Evolutionary conservation across 148 eudicot genomes (phyloP).

Genomic region (Heliamphora exappendiculata): DNA sequence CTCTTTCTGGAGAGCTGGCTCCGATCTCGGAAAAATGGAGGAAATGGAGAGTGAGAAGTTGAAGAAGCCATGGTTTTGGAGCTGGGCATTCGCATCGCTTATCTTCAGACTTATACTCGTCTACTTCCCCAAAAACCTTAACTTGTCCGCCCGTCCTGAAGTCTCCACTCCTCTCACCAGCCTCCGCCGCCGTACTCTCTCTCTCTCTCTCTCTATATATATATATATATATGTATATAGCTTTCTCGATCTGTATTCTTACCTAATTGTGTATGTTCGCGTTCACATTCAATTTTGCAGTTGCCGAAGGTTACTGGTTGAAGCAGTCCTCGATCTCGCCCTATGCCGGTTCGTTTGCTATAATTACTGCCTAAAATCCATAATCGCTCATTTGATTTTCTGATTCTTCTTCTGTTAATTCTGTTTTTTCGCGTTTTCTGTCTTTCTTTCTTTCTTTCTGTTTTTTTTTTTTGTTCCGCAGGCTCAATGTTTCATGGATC

Average conservation of each 20-base stretch:
- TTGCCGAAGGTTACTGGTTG: constrained; percentile 95
- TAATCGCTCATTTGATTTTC: background rate
- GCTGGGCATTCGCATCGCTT: constrained; percentile 57
- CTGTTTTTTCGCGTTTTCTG: background rate
- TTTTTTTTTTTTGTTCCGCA: constrained; percentile 14
- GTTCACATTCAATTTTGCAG: constrained; percentile 21
- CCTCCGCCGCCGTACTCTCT: constrained; percentile 78
- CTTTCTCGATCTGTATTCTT: background rate
- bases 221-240: background rate
- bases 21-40: constrained; percentile 19
- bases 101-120: constrained; percentile 51
- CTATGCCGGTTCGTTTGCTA: constrained; percentile 53
- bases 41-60: constrained; percentile 2
- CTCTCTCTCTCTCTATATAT: constrained; percentile 7
- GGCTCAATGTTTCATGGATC: constrained; percentile 99
- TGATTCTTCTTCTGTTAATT: background rate
- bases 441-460: no score
- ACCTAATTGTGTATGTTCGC: background rate
- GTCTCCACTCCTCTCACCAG: constrained; percentile 92
- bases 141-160: constrained; percentile 78
- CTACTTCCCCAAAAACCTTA: constrained; percentile 52
- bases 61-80: constrained; percentile 42
- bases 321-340: constrained; percentile 80
- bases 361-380: background rate
- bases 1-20: background rate